Evolutionary conservation across 73 alveolate species (phyloP).

Genomic region (Stentor coeruleus): DNA sequence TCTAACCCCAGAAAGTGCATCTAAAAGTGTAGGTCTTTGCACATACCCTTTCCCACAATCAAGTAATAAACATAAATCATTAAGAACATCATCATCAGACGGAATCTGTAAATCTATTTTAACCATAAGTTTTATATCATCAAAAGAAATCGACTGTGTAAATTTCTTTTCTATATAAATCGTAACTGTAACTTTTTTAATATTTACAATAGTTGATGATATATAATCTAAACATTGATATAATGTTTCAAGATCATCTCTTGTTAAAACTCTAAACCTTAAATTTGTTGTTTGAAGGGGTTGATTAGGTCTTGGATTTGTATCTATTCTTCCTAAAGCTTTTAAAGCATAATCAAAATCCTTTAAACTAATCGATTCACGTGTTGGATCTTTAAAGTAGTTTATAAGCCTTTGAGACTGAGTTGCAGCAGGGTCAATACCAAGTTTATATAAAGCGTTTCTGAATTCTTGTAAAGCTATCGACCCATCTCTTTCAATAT

Average conservation of each 20-base stretch:
- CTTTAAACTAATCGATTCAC: neutral
- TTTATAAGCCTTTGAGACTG: conserved; percentile 6
- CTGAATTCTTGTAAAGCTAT: neutral
- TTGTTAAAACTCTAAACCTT: neutral
- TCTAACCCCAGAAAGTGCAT: conserved; percentile 17
- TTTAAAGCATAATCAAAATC: conserved; percentile 11
- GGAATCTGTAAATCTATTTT: neutral
- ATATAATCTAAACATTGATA: neutral
- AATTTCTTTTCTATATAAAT: neutral
- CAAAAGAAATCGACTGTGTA: neutral
- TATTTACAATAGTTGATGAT: neutral
- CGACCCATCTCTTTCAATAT: neutral
- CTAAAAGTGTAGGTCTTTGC: neutral
- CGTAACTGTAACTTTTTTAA: neutral
- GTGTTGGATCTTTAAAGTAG: neutral
- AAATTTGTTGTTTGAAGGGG: neutral
- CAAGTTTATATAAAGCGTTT: conserved; percentile 19
- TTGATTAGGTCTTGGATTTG: neutral
- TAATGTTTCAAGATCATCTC: neutral
- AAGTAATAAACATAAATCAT: neutral
- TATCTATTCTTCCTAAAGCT: neutral
- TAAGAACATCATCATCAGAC: neutral
- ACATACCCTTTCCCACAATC: neutral
- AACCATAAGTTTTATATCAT: neutral
- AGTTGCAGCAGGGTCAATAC: conserved; percentile 19